These are phyloP conservation scores for Cutaneotrichosporon dermatis DNA, from an alignment of 1,284 basidiomycete species.

Conservation along the genomic window DNA sequence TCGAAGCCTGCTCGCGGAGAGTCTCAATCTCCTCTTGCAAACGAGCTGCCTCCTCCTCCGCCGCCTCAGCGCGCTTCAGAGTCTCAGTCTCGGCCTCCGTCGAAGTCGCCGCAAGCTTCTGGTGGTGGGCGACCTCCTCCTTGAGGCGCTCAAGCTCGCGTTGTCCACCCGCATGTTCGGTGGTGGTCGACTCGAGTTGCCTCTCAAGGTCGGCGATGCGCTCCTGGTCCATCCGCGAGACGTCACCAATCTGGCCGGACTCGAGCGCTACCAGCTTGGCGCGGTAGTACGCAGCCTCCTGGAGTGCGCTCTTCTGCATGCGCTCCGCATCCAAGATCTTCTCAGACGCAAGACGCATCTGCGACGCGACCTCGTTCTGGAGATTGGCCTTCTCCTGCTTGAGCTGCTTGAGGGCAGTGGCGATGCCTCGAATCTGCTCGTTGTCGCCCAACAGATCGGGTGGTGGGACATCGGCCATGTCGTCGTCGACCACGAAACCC, in stretches of 20 bases:
- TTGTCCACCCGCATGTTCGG: conserved; percentile 58
- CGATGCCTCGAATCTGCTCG: conserved; percentile 52
- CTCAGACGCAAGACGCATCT: conserved; percentile 62
- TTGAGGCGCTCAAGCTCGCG: conserved; percentile 65
- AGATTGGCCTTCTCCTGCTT: conserved; percentile 57
- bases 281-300: conserved; percentile 95
- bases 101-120: conserved; percentile 68
- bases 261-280: conserved; percentile 88
- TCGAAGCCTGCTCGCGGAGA: conserved; percentile 63
- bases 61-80: conserved; percentile 69
- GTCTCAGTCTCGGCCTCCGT: conserved; percentile 78
- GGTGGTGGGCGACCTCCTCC: conserved; percentile 58
- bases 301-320: conserved; percentile 70
- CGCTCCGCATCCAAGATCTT: conserved; percentile 76
- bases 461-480: conserved; percentile 26
- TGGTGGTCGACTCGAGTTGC: conserved; percentile 63
- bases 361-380: conserved; percentile 39
- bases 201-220: conserved; percentile 75
- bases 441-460: conserved; percentile 11
- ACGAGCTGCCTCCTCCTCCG: conserved; percentile 72
- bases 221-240: conserved; percentile 71
- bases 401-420: conserved; percentile 67
- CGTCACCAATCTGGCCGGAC: conserved; percentile 61
- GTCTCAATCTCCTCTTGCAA: conserved; percentile 66
- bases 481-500: conserved; percentile 71